phyloP scores from a whole-genome alignment of 1,284 basidiomycete genomes.

The Rhodotorula sp. region DNA sequence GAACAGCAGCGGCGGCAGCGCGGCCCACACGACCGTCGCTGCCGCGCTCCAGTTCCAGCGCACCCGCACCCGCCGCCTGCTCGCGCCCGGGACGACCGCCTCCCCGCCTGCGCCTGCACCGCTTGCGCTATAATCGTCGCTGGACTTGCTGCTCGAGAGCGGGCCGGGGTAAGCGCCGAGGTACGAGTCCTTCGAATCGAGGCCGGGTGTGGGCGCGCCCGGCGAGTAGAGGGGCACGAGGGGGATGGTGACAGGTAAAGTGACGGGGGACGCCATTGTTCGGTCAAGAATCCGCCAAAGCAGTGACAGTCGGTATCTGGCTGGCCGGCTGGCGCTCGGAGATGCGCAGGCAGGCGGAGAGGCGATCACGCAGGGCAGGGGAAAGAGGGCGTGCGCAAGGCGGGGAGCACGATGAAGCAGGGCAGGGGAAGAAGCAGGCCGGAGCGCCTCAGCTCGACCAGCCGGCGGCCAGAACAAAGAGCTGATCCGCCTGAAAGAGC shows the following conservation, averaged over 20 bases:
- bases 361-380: neutral
- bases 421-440: neutral
- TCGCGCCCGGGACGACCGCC: too few species aligned
- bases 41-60: neutral
- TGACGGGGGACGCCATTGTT: neutral
- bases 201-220: neutral
- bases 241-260: neutral
- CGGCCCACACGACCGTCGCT: constrained; percentile 22
- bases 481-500: neutral
- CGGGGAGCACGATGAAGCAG: neutral
- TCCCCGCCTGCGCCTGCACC: too few species aligned
- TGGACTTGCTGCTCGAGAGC: constrained; percentile 1
- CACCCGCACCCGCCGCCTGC: too few species aligned
- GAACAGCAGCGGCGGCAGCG: constrained; percentile 20
- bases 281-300: neutral
- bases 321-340: too few species aligned
- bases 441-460: neutral
- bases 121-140: neutral
- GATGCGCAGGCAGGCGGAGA: neutral
- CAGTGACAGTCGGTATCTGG: neutral
- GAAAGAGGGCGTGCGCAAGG: neutral
- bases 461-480: neutral
- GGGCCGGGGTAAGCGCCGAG: constrained; percentile 12
- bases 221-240: neutral
- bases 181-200: constrained; percentile 17